Evolutionary conservation across 2,329 filamentous ascomycete genomes (phyloP).

Genomic region (Niveomyces coronatus): DNA sequence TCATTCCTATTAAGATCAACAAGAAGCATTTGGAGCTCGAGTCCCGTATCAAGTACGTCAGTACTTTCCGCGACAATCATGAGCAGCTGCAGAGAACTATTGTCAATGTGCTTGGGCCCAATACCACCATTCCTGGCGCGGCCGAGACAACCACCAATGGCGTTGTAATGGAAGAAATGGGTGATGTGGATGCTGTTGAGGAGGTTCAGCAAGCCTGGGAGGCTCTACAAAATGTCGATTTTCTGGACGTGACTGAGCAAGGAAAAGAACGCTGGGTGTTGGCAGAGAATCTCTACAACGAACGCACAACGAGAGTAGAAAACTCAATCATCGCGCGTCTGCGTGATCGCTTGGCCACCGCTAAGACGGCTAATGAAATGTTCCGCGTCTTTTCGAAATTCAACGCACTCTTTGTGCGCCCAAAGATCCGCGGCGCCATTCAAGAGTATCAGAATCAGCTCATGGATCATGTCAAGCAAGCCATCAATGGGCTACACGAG

Average conservation of each 20-base stretch:
- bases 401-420: conserved; percentile 94
- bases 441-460: conserved; percentile 96
- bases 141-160: conserved; percentile 46
- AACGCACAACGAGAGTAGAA: conserved; percentile 91
- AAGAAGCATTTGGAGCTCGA: conserved; percentile 83
- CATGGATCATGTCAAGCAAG: conserved; percentile 95
- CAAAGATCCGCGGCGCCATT: conserved; percentile 98
- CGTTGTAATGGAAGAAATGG: conserved; percentile 83
- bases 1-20: conserved; percentile 94
- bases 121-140: conserved; percentile 45
- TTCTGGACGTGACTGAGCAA: conserved; percentile 82
- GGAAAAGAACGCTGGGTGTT: conserved; percentile 88
- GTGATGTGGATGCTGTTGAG: conserved; percentile 92
- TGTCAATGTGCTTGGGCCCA: conserved; percentile 85
- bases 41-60: conserved; percentile 84
- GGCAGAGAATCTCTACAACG: conserved; percentile 93
- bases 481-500: conserved; percentile 87
- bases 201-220: conserved; percentile 94
- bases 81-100: conserved; percentile 96
- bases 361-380: conserved; percentile 98
- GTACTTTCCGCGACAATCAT: conserved; percentile 91
- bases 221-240: conserved; percentile 85
- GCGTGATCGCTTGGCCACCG: conserved; percentile 83
- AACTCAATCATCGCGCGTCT: conserved; percentile 97
- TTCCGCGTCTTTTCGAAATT: conserved; percentile 99